Evolutionary conservation across 2,329 filamentous ascomycete genomes (phyloP).

Genomic region (Xylariaceae sp.): DNA sequence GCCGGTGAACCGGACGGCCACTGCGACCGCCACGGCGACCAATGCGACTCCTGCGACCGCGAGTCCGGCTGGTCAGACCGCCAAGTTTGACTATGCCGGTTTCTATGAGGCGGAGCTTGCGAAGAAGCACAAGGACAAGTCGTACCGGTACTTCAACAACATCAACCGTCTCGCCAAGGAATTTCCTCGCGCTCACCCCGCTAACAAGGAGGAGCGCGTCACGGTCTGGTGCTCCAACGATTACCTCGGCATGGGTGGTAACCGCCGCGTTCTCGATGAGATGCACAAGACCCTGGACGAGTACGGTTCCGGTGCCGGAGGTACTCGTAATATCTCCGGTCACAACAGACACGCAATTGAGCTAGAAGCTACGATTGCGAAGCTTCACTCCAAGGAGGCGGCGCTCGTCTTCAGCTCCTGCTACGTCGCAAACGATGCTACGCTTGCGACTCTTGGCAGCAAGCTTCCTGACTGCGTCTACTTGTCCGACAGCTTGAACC

Average conservation of each 20-base stretch:
- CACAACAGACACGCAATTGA: conserved; percentile 92
- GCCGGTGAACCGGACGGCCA: conserved; percentile 29
- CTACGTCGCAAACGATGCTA: conserved; percentile 97
- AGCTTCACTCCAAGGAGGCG: conserved; percentile 84
- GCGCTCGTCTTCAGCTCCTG: conserved; percentile 95
- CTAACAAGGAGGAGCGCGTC: conserved; percentile 73
- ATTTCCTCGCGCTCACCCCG: conserved; percentile 91
- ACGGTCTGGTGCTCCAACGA: conserved; percentile 99
- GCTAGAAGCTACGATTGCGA: conserved; percentile 75
- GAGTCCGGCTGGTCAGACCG: conserved; percentile 28
- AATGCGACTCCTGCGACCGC: conserved; percentile 3
- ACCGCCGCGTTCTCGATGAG: conserved; percentile 73
- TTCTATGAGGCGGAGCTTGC: conserved; percentile 88
- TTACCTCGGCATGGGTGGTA: conserved; percentile 96
- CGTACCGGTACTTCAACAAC: conserved; percentile 99
- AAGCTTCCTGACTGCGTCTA: conserved; percentile 96
- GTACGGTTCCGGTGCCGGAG: conserved; percentile 91
- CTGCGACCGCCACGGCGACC: conserved; percentile 22
- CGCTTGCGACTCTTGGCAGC: conserved; percentile 90
- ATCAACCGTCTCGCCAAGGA: conserved; percentile 97
- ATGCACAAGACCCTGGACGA: conserved; percentile 96
- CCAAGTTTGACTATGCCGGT: conserved; percentile 81
- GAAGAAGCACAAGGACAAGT: conserved; percentile 99
- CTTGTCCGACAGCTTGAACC: conserved; percentile 94
- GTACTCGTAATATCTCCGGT: conserved; percentile 94